These are phyloP conservation scores for Mariannaea elegans DNA, from an alignment of 2,329 filamentous ascomycete species.

Conservation along the genomic window DNA sequence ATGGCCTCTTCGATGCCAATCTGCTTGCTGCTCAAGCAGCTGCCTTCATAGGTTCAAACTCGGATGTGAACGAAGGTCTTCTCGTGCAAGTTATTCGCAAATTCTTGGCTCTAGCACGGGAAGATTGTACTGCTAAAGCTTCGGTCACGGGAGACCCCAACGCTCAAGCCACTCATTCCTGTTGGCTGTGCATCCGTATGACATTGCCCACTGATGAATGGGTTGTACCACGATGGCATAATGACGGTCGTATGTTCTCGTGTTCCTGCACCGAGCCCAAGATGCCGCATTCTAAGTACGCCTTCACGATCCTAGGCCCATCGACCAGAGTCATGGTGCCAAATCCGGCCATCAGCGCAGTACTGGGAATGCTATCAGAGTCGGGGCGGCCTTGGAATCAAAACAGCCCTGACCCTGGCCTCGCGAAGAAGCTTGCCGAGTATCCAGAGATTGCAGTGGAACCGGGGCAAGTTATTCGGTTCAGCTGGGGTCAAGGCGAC, in stretches of 20 bases:
- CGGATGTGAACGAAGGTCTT: slow-evolving; percentile 2
- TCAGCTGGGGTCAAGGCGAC: slow-evolving; percentile 12
- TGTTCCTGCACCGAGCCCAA: slow-evolving; percentile 1
- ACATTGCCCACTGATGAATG: not conserved
- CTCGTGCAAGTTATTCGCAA: not conserved
- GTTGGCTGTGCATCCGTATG: slow-evolving; percentile 11
- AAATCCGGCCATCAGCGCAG: not conserved
- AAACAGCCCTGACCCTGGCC: not conserved
- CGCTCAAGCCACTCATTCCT: slow-evolving; percentile 1
- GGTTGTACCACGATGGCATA: slow-evolving; percentile 12
- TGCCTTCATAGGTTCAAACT: not conserved
- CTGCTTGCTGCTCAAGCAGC: slow-evolving; percentile 1
- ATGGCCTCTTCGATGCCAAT: not conserved
- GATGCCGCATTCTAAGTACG: slow-evolving; percentile 15
- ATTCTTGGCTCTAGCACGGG: not conserved
- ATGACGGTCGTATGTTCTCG: slow-evolving; percentile 8
- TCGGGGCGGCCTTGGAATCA: not conserved
- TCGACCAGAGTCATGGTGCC: slow-evolving; percentile 1
- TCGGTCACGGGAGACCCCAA: not conserved
- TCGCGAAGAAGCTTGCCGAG: slow-evolving; percentile 3
- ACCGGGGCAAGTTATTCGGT: slow-evolving; percentile 8
- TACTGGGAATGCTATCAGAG: not conserved
- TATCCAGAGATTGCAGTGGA: not conserved
- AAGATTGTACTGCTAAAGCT: not conserved
- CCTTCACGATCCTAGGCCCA: slow-evolving; percentile 3